Evolutionary conservation across 2,329 filamentous ascomycete species (phyloP).

Genomic region (Magnaporthiopsis incrustans): DNA sequence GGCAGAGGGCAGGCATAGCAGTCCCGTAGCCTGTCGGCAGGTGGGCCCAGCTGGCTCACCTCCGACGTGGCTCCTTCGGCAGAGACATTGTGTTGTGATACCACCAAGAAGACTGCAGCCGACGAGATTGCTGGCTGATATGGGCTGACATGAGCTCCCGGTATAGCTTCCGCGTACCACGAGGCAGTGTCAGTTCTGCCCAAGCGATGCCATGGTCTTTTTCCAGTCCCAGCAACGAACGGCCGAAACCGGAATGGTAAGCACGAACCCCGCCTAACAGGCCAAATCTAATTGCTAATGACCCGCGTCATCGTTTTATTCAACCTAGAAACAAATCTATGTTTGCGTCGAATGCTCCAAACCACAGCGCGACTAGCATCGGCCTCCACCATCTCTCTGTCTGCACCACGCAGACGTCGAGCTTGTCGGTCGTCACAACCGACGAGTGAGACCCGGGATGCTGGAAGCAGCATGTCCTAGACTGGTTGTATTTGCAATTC

Average conservation of each 20-base stretch:
- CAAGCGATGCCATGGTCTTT: constrained; percentile 86
- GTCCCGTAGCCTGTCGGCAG: background rate
- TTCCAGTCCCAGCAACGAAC: constrained; percentile 98
- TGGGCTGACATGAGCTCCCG: constrained; percentile 21
- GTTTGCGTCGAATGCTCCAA: constrained; percentile 76
- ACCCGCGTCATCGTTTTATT: constrained; percentile 16
- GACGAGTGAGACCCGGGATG: background rate
- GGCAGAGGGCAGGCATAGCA: background rate
- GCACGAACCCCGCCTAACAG: constrained; percentile 20
- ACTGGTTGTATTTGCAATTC: background rate
- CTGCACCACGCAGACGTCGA: background rate
- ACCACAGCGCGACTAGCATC: constrained; percentile 3
- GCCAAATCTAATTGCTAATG: too few species aligned
- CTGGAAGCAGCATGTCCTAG: background rate
- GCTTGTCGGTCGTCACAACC: background rate
- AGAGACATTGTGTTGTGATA: background rate
- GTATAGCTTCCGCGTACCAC: constrained; percentile 83
- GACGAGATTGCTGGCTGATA: constrained; percentile 29
- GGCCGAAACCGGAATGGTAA: constrained; percentile 96
- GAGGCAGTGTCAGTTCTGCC: constrained; percentile 77
- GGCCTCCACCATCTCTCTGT: background rate
- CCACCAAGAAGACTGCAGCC: background rate
- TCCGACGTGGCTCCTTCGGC: background rate
- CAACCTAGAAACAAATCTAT: constrained; percentile 72
- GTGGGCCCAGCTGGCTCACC: background rate